Evolutionary conservation across 108 stramenopile species (phyloP).

Genomic region (Skeletonema grethae): DNA sequence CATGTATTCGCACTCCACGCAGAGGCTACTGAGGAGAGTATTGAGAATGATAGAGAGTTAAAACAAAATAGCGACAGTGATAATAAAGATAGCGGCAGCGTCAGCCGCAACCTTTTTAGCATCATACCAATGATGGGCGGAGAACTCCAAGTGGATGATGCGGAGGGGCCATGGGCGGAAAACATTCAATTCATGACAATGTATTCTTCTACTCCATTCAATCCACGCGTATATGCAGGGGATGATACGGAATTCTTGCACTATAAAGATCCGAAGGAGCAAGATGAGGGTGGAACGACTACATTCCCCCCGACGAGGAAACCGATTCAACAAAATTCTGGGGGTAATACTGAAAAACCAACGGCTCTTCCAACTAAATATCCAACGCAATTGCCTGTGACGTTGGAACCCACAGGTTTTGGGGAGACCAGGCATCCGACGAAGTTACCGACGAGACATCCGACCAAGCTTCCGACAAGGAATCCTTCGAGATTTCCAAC

Average conservation of each 20-base stretch:
- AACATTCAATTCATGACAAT: conserved; percentile 2
- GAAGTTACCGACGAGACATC: conserved; percentile 8
- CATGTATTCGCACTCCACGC: conserved; percentile 23
- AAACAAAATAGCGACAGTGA: background rate
- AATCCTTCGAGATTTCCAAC: conserved; percentile 14
- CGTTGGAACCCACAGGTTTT: no score
- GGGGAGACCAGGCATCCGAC: no score
- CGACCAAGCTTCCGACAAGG: conserved; percentile 19
- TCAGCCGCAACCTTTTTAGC: conserved; percentile 17
- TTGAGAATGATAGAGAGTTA: background rate
- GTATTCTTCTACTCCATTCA: conserved; percentile 31
- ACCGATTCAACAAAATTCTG: conserved; percentile 5
- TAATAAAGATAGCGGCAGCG: background rate
- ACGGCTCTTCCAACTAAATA: conserved; percentile 5
- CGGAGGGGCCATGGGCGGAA: conserved; percentile 19
- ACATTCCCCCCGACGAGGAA: conserved; percentile 39
- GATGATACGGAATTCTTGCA: conserved; percentile 40
- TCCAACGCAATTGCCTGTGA: conserved; percentile 6
- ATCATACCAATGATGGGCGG: conserved; percentile 17
- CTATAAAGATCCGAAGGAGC: conserved; percentile 34
- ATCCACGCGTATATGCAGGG: conserved; percentile 24
- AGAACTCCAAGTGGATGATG: conserved; percentile 14
- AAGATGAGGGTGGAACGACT: conserved; percentile 23
- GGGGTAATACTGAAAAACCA: conserved; percentile 9
- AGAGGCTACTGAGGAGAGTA: conserved; percentile 3